phyloP scores from a whole-genome alignment of 371 early-diverging fungal genomes.

The Chytridium lagenaria region DNA sequence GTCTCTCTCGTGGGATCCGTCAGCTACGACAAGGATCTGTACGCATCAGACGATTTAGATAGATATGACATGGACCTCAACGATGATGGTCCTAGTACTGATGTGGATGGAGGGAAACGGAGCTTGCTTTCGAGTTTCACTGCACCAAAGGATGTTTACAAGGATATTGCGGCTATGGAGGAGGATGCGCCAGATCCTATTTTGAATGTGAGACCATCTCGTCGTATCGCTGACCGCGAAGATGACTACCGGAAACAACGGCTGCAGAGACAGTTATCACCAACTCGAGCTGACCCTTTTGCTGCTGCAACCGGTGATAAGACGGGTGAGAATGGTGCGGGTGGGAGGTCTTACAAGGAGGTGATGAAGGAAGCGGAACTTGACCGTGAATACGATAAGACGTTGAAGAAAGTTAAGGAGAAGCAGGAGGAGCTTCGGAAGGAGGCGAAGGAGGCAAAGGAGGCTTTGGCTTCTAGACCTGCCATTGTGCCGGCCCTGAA shows the following conservation, averaged over 20 bases:
- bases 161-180: conserved; percentile 60
- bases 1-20: conserved; percentile 51
- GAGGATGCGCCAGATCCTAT: conserved; percentile 72
- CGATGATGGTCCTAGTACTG: conserved; percentile 47
- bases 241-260: conserved; percentile 80
- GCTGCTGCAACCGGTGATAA: conserved; percentile 42
- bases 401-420: conserved; percentile 74
- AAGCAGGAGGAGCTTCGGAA: conserved; percentile 62
- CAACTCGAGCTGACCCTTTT: conserved; percentile 87
- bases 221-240: conserved; percentile 82
- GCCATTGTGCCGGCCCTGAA: conserved; percentile 23
- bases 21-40: conserved; percentile 82
- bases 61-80: conserved; percentile 76
- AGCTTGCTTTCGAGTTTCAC: conserved; percentile 71
- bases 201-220: conserved; percentile 57
- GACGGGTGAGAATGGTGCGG: conserved; percentile 39
- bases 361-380: conserved; percentile 86
- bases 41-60: conserved; percentile 73
- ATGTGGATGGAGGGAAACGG: background rate
- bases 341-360: conserved; percentile 79
- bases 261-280: conserved; percentile 81
- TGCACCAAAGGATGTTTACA: conserved; percentile 79
- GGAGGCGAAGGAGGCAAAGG: conserved; percentile 34
- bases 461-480: conserved; percentile 24
- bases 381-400: conserved; percentile 78